Evolutionary conservation across 192 early-diverging fungal species (phyloP).

Genomic region (Coemansia sp.): DNA sequence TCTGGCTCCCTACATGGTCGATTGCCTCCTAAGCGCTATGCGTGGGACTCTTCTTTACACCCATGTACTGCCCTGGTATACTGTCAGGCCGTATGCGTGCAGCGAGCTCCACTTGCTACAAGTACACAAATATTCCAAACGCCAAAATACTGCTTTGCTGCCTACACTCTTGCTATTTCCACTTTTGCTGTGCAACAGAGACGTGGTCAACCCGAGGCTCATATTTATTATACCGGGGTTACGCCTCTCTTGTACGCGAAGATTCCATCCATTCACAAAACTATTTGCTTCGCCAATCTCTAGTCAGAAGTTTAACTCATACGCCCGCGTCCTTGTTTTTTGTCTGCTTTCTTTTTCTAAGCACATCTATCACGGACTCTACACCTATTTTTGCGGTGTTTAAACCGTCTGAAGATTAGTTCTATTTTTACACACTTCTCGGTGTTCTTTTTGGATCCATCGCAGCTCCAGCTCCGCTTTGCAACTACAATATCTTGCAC

Average conservation of each 20-base stretch:
- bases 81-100: constrained; percentile 5
- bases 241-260: neutral
- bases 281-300: neutral
- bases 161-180: neutral
- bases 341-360: neutral
- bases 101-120: neutral
- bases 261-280: neutral
- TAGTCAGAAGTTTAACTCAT: neutral
- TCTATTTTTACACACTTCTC: neutral
- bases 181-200: constrained; percentile 2
- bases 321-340: neutral
- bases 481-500: neutral
- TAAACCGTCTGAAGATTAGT: neutral
- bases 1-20: neutral
- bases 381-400: neutral
- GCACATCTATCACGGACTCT: neutral
- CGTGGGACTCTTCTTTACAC: neutral
- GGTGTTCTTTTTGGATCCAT: neutral
- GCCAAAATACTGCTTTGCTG: neutral
- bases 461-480: constrained; percentile 4
- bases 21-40: neutral
- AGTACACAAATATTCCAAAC: neutral
- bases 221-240: constrained; percentile 6
- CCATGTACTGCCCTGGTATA: constrained; percentile 6
- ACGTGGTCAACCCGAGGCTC: neutral